Evolutionary conservation across 768 basidiomycete species (phyloP), one percentile per base, ranked within the genome.

Genomic region (Lentinula aciculospora): DNA sequence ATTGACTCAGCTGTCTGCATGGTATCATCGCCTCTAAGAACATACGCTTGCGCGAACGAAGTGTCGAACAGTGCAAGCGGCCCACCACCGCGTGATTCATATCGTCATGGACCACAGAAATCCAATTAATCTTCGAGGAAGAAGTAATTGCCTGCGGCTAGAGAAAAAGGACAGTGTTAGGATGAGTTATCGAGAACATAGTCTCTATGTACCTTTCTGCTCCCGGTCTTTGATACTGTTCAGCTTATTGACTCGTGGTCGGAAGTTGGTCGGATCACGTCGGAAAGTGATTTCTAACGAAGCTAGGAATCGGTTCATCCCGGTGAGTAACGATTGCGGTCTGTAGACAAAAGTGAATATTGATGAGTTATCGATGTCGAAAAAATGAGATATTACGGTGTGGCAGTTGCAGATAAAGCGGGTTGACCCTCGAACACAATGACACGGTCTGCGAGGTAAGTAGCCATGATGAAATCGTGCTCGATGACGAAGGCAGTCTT

Each of bases 381-480:
- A 56, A 55, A 19, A 36, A 39, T 36, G 58, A 19, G 17, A 79
- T 89, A n/a, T 66, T 69, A 96, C 92, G 88, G 92, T 25, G 91
- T 89, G 19, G 97, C 97, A 39, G 87, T 95, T 17, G 97, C 95
- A 51, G 87, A 55, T 50, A 94, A 72, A 40, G 94, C 95, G 5
- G 97, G 96, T 65, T 84, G 72, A 37, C 92, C 92, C 69, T 90
- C 87, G 65, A 93, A 95, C 12, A 95, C 93, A 59, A 96, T 94
- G 65, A 97, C 94, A 46, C 96, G 89, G 69, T 99, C 97, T 40
- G 97, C 96, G 57, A 99, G 89, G 72, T 99, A 98, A 2, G 96
- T 98, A 3, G 96, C 95, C 96, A 98, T 98, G 77, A 98, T 97
- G 73, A 99, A 98, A 78, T 98, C 96, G 85, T 99, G 97, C 81